phyloP scores from a whole-genome alignment of 169 alveolate species.

The Plasmodium ovale region DNA sequence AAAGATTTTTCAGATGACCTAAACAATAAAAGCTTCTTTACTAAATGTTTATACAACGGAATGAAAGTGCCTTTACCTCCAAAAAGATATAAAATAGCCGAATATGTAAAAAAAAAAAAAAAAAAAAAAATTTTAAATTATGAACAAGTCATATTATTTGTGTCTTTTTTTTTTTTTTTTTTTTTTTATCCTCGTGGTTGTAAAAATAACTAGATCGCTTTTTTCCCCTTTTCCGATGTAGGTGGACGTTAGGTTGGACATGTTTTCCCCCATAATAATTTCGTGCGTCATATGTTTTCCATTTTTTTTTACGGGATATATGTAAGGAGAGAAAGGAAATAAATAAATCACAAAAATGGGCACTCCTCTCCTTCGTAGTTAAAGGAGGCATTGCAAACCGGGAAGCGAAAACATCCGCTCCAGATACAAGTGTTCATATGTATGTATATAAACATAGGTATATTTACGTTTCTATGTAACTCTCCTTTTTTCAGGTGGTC shows the following conservation, averaged over 20 bases:
- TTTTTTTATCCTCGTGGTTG: background rate
- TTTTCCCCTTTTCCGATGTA: conserved; percentile 8
- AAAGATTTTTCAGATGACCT: conserved; percentile 78
- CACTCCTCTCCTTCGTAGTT: background rate
- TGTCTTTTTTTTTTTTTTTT: background rate
- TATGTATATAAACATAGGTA: background rate
- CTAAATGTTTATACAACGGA: conserved; percentile 76
- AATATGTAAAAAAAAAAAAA: conserved; percentile 39
- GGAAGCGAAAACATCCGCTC: too few relatives aligned
- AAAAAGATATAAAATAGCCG: conserved; percentile 39
- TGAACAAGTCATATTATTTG: background rate
- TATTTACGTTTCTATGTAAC: background rate
- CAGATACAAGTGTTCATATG: background rate
- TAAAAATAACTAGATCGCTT: background rate
- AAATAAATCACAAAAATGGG: background rate
- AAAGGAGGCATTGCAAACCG: too few relatives aligned
- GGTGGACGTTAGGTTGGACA: conserved; percentile 67
- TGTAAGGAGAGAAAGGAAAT: conserved; percentile 34
- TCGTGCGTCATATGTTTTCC: conserved; percentile 53
- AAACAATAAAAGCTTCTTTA: conserved; percentile 4
- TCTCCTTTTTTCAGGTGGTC: conserved; percentile 40
- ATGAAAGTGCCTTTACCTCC: conserved; percentile 86
- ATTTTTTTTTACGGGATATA: conserved; percentile 44
- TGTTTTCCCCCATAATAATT: conserved; percentile 53
- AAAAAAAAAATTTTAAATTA: background rate